These are phyloP conservation scores for Neurospora sp. DNA, from an alignment of 495 filamentous ascomycete species.

Conservation along the genomic window DNA sequence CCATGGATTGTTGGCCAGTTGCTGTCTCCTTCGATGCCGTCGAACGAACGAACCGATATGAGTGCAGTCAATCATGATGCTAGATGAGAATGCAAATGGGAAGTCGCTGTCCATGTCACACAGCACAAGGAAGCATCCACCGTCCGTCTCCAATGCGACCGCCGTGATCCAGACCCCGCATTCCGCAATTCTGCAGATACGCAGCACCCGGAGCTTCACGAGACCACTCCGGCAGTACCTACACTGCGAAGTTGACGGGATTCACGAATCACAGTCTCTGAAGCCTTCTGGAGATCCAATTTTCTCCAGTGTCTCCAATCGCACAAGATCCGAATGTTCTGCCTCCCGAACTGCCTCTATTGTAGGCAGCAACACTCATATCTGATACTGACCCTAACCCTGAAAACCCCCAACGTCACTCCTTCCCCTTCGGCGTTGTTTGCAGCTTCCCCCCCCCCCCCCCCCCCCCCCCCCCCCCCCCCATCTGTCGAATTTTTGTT, in stretches of 20 bases:
- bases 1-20: no score
- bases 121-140: neutral
- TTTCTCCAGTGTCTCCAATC: neutral
- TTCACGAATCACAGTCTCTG: neutral
- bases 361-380: neutral
- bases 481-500: neutral
- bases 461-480: neutral
- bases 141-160: neutral
- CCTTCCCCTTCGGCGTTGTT: neutral
- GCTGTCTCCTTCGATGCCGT: no score
- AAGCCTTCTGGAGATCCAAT: neutral
- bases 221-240: neutral
- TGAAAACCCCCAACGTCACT: neutral
- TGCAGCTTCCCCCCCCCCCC: neutral
- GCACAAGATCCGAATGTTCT: neutral
- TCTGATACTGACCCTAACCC: neutral
- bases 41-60: no score
- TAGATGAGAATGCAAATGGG: neutral
- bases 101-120: neutral
- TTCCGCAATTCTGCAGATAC: neutral
- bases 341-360: no score
- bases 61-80: no score
- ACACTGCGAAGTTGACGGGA: neutral
- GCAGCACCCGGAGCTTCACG: neutral
- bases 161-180: neutral